Base-by-base conservation (phyloP, 192 early-diverging fungal species). In the Entomortierella lignicola region DNA sequence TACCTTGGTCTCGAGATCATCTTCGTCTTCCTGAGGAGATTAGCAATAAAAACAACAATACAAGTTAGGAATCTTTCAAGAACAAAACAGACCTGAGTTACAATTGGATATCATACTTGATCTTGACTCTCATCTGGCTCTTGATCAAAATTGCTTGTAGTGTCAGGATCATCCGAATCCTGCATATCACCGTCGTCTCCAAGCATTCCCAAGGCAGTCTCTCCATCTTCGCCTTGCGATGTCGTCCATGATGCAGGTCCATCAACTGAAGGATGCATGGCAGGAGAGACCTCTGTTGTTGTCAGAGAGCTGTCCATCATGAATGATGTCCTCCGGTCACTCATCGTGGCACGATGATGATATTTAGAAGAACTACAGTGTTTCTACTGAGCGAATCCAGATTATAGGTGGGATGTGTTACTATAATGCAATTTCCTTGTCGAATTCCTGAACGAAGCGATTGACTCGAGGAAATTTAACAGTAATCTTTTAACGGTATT, bases 101-200 rank as follows among this genome's bases (percentile, higher is more conserved):
- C 43, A 58, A 37, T 31, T 37, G 30, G 2, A 10, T 37, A 37
- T 44, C 52, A 30, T 68, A 57, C 55, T 8, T 62, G 44, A 21
- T 67, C 72, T 30, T 61, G 60, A 29, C 63, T 56, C 31, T 77
- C 75, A 26, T 70, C 75, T 13, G 30, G 51, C 15, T 79, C 75
- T 21, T 64, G 75, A 50, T 79, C 75, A 79, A 70, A 79, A 56
- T 79, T 69, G 29, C 70, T 61, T 0, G 75, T 79, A 12, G 75
- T 79, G 34, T 79, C 75, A 11, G 68, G 75, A 51, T 74, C 66
- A n/a, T 72, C 75, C 21, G 75, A 79, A 51, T 79, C 75, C 55
- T 79, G 75, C 66, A 79, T 79, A 44, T 79, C 73, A 23, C 55
- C 72, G 25, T 66, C 72, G 30, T 74, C 72, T 20, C 51, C 63